Evolutionary conservation across 164 flowering plant species (phyloP), one percentile per base, ranked within the genome.

Genomic region (Cinnamomum chago): DNA sequence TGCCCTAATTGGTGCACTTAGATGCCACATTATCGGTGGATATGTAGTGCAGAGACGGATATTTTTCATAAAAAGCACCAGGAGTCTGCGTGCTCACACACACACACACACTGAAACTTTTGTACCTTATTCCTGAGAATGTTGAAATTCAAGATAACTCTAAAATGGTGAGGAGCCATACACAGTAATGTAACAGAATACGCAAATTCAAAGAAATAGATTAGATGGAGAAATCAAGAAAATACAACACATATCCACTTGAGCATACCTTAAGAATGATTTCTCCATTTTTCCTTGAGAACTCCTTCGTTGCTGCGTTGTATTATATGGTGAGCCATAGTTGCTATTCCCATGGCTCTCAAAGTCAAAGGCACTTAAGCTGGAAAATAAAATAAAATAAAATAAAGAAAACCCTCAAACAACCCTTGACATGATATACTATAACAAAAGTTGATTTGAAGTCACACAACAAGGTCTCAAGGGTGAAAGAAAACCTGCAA

Each of bases 201-300:
- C 2, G 47, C 10, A 40, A 7, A 40, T 40, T 40, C 23, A 69
- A 35, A 12, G 71, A 30, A 69, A 69, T 5, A 17, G 22, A 13
- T 69, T 35, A 15, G 47, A 40, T 9, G 10, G 10, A 40, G 47
- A 40, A 40, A 40, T 40, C 47, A 40, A 40, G 47, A 40, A 40
- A 40, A 40, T 9, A 40, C 47, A 7, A 40, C 25, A 71, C 35
- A 23, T 55, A 40, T 17, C 3, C 47, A 24, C 15, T 52, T 6
- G n/a, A 60, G 64, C 77, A 77, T 87, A 90, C 99, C 99, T 92
- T 81, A 94, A 83, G 77, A 96, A 90, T 55, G 99, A 96, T 80
- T 96, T 96, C 83, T 96, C 99, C 95, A 96, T 84, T 86, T 96
- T 96, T 75, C 99, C 99, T 65, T 96, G 99, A 74, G 95, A 94